Evolutionary conservation across 2,329 filamentous ascomycete species (phyloP).

Genomic region (Aspergillus proliferans): DNA sequence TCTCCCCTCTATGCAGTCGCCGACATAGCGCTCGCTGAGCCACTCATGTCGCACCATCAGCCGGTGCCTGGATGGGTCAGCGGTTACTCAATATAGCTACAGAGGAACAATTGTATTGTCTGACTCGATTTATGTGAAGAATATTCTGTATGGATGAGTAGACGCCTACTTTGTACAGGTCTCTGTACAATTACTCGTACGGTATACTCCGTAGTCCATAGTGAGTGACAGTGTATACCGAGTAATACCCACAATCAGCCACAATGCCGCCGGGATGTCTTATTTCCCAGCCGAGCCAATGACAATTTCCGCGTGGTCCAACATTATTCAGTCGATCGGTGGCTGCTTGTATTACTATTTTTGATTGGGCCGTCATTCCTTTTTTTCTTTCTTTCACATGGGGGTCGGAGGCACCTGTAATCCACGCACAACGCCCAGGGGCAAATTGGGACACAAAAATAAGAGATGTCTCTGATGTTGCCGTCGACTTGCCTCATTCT

Average conservation of each 20-base stretch:
- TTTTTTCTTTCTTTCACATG: not conserved
- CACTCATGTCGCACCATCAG: not conserved
- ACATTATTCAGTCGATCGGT: too few relatives aligned
- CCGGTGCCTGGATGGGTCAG: too few relatives aligned
- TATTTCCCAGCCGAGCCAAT: not conserved
- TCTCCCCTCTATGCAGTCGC: not conserved
- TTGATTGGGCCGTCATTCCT: not conserved
- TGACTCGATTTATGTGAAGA: too few relatives aligned
- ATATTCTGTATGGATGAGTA: too few relatives aligned
- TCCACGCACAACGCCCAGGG: too few relatives aligned
- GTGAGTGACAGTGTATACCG: too few relatives aligned
- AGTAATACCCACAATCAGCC: not conserved
- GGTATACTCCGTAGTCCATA: not conserved
- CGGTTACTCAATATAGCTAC: too few relatives aligned
- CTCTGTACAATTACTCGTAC: not conserved
- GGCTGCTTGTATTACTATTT: too few relatives aligned
- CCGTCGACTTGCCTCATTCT: not conserved
- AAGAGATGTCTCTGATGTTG: too few relatives aligned
- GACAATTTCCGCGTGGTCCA: not conserved
- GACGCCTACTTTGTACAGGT: not conserved
- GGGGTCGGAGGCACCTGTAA: too few relatives aligned
- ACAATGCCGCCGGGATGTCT: not conserved
- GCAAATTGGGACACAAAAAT: too few relatives aligned
- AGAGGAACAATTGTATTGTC: too few relatives aligned
- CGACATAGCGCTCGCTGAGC: not conserved